Base-by-base conservation (phyloP, 148 eudicot genomes). In the Fallopia convolvulus region DNA sequence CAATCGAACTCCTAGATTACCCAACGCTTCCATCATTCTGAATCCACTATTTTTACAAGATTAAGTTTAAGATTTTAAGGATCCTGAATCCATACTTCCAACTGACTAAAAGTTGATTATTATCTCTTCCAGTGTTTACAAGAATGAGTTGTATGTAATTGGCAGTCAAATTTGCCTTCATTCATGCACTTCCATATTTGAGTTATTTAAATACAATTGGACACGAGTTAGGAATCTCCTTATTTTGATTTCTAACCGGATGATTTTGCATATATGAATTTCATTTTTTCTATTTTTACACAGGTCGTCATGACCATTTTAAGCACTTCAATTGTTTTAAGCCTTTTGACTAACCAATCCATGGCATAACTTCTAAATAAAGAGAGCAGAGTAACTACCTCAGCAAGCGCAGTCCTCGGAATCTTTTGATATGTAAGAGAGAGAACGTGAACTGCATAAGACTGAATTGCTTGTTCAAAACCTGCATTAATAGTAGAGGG, bases 391-490 rank as follows among this genome's bases (percentile, higher is more conserved):
- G 70, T 88, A 36, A 36, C 4, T 36, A 94, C 98, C 97, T 93
- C 97, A 42, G 99, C 99, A 61, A 96, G 82, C 48, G 93, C 84
- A 78, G 97, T 55, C 78, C 93, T 96, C 7, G 97, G 94, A 68
- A 91, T 83, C 76, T 82, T 91, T 79, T 86, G 97, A 81, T 91
- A 92, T 79, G 98, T 84, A 79, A 96, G 76, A 68, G 97, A 89
- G 56, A 96, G 93, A 78, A 91, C 88, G 81, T 96, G 99, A 78
- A 90, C 72, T 74, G 94, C 98, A 89, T 96, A 96, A 50, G 85
- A 81, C 75, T 91, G 99, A 74, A 96, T 83, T 61, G 99, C 98
- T 82, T 93, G 93, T 84, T 96, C 98, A 81, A 96, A 96, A 79
- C 99, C 99, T 96, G 85, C 76, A 80, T 61, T 63, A 60, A 33